A percentile compares a stretch with the other conserved stretches of the same genome.
These are phyloP conservation scores for Verticillium alfalfae DNA, from an alignment of 2,329 filamentous ascomycete genomes.

Conservation along the genomic window DNA sequence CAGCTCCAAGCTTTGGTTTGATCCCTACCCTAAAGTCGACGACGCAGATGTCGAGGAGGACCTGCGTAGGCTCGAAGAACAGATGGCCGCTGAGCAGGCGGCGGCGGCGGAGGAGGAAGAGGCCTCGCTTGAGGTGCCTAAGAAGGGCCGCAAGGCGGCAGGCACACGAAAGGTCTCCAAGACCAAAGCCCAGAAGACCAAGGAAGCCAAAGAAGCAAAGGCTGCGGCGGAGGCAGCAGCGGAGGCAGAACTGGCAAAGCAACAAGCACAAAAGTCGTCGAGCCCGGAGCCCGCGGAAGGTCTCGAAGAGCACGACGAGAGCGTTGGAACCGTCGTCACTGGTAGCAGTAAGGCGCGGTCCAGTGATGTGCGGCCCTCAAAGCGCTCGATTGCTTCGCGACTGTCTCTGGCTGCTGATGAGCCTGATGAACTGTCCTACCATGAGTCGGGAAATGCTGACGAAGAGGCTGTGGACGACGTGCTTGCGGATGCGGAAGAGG, in stretches of 20 bases:
- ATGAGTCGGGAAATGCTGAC: constrained; percentile 9
- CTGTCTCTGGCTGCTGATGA: constrained; percentile 14
- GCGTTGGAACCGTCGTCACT: constrained; percentile 22
- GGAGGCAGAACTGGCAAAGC: not conserved
- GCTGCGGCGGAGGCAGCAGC: not conserved
- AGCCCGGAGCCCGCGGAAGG: not conserved
- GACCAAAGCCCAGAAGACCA: constrained; percentile 38
- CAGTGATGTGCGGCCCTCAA: constrained; percentile 26
- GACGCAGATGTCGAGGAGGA: constrained; percentile 47
- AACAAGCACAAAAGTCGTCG: not conserved
- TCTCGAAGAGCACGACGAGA: constrained; percentile 8
- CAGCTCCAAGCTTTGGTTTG: constrained; percentile 27
- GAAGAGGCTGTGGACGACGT: constrained; percentile 13
- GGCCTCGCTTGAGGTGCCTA: constrained; percentile 36
- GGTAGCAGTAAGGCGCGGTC: constrained; percentile 14
- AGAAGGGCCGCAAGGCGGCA: constrained; percentile 47
- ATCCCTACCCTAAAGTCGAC: constrained; percentile 38
- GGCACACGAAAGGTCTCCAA: constrained; percentile 47
- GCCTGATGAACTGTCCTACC: constrained; percentile 14
- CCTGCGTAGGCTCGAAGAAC: constrained; percentile 40
- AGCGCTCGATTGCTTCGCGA: constrained; percentile 20
- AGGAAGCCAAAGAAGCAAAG: constrained; percentile 19
- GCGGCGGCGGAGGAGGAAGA: constrained; percentile 1
- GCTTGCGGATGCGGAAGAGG: constrained; percentile 2
- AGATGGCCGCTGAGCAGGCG: constrained; percentile 28